phyloP scores from a whole-genome alignment of 768 basidiomycete species.

The Rhizopogon roseolus region DNA sequence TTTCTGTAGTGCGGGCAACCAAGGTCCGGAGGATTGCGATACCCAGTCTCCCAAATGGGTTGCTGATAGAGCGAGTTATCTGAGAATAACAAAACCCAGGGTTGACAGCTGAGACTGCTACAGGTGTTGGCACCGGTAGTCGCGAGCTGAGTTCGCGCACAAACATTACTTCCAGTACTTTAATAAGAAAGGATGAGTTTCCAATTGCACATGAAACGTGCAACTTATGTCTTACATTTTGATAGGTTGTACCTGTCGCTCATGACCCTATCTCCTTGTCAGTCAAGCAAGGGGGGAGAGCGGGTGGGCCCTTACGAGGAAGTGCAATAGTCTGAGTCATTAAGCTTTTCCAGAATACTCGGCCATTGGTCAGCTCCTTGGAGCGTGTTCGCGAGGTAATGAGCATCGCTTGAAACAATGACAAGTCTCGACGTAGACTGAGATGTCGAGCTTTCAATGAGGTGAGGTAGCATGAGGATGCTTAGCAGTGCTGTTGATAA shows the following conservation, averaged over 20 bases:
- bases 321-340: constrained; percentile 17
- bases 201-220: background rate
- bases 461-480: constrained; percentile 29
- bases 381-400: constrained; percentile 11
- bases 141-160: constrained; percentile 26
- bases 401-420: constrained; percentile 27
- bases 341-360: constrained; percentile 21
- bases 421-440: constrained; percentile 22
- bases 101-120: constrained; percentile 22
- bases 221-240: constrained; percentile 17
- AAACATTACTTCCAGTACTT: constrained; percentile 29
- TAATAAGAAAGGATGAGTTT: too few relatives aligned
- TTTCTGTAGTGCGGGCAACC: constrained; percentile 23
- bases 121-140: constrained; percentile 13
- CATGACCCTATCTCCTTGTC: constrained; percentile 4
- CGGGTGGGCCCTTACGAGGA: constrained; percentile 8
- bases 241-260: constrained; percentile 17
- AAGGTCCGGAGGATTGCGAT: constrained; percentile 3
- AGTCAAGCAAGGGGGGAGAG: background rate
- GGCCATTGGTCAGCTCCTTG: constrained; percentile 13
- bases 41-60: background rate
- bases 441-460: constrained; percentile 18
- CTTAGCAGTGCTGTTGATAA: constrained; percentile 27
- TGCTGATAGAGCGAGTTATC: constrained; percentile 11
- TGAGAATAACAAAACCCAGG: constrained; percentile 30